Base-by-base conservation (phyloP, 1,284 basidiomycete genomes). In the Trichosporon sp. region DNA sequence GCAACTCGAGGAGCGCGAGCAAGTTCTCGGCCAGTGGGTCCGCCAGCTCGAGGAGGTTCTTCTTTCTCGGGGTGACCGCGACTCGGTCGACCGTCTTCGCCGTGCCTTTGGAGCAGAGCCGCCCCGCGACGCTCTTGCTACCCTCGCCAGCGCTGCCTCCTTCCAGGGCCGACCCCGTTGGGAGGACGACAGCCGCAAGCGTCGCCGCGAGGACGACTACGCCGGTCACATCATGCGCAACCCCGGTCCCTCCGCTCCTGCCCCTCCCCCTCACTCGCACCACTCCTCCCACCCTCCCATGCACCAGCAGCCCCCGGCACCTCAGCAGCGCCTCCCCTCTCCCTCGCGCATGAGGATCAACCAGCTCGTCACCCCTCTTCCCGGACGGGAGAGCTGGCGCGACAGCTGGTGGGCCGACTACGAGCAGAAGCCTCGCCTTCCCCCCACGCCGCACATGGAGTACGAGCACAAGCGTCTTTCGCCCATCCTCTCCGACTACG, bases 1-100 rank as follows among this genome's bases (percentile, higher is more conserved):
- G 27, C 62, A 69, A 10, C 65, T 74, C 29, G 65, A 69, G 52
- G 61, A 64, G 34, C 61, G 69, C 34, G 32, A 71, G 32, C 40
- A 58, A 4, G 60, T 33, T 11, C 69, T 78, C 44, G 44, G 66
- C 21, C 63, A 62, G 16, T 78, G 73, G 71, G 60, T 74, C 4
- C 70, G 72, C 19, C 73, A 74, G 56, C 69, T 78, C 59, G 74
- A 78, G 59, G 61, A 32, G 14, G 70, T 69, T 5, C 64, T 78
- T n/a, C 63, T 70, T 36, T 65, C 67, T 10, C 64, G 72, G 44
- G 70, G 71, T 56, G 68, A 73, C n/a, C 65, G 68, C 13, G 61
- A 62, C 5, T 71, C 75, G 5, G 70, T 74, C 56, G 71, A 75
- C 33, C 60, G 67, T 2, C 58, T 75, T 6, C 68, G 74, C 29